These are phyloP conservation scores for Massarina eburnea DNA, from an alignment of 2,329 filamentous ascomycete genomes.

Conservation along the genomic window DNA sequence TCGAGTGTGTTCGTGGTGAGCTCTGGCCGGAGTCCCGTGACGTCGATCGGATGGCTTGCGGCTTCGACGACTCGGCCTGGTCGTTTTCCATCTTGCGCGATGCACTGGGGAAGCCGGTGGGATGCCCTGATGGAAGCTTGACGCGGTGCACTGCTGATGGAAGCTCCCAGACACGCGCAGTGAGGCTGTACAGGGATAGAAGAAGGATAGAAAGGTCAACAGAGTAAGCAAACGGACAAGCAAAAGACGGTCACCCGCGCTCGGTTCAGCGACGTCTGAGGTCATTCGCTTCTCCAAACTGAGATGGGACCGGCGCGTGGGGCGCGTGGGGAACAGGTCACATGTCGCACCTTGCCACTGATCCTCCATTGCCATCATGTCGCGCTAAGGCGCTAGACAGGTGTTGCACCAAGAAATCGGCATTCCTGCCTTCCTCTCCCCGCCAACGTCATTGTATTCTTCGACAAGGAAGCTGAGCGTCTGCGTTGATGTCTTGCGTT, in stretches of 20 bases:
- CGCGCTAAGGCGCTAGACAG: conserved; percentile 21
- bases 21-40: conserved; percentile 26
- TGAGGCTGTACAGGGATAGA: background rate
- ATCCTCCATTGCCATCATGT: conserved; percentile 10
- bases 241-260: background rate
- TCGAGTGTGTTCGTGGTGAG: conserved; percentile 38
- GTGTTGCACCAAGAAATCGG: background rate
- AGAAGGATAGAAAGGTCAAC: conserved; percentile 9
- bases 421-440: no score
- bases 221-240: conserved; percentile 10
- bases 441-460: no score
- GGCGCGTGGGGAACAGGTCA: conserved; percentile 24
- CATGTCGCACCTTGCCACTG: conserved; percentile 16
- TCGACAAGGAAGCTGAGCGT: no score
- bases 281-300: conserved; percentile 22
- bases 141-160: background rate
- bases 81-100: conserved; percentile 21
- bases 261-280: conserved; percentile 14
- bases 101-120: background rate
- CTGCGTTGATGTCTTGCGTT: background rate
- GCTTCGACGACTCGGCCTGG: conserved; percentile 22
- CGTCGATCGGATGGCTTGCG: conserved; percentile 32
- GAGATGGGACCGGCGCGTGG: conserved; percentile 8
- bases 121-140: background rate
- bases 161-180: background rate